Evolutionary conservation across 2,329 filamentous ascomycete genomes (phyloP).

Genomic region (Monosporascus sp.): DNA sequence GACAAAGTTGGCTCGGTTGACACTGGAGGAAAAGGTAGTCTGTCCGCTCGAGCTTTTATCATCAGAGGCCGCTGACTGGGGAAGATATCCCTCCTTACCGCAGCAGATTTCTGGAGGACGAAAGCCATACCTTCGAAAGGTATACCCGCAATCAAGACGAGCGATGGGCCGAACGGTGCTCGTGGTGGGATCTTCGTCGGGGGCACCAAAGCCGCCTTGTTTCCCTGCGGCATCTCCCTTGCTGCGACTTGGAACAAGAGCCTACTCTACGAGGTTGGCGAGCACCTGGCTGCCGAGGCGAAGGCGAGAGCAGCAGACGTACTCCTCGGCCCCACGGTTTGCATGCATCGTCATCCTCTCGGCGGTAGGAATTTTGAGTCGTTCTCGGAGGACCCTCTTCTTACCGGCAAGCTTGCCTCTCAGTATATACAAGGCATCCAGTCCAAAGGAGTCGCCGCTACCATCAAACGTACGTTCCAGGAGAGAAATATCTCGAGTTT

Average conservation of each 20-base stretch:
- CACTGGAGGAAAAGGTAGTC: slow-evolving; percentile 53
- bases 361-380: slow-evolving; percentile 86
- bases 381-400: slow-evolving; percentile 75
- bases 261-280: slow-evolving; percentile 64
- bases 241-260: slow-evolving; percentile 75
- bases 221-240: slow-evolving; percentile 74
- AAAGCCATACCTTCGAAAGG: slow-evolving; percentile 57
- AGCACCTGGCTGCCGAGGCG: slow-evolving; percentile 65
- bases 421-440: slow-evolving; percentile 71
- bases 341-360: slow-evolving; percentile 75
- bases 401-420: slow-evolving; percentile 69
- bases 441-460: slow-evolving; percentile 68
- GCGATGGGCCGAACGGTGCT: slow-evolving; percentile 66
- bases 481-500: neutral
- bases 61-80: slow-evolving; percentile 9
- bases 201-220: slow-evolving; percentile 67
- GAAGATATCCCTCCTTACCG: slow-evolving; percentile 55
- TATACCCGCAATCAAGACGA: slow-evolving; percentile 61
- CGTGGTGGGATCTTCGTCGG: slow-evolving; percentile 66
- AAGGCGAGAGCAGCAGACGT: slow-evolving; percentile 71
- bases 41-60: neutral
- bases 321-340: slow-evolving; percentile 72
- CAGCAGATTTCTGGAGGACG: slow-evolving; percentile 67
- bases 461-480: slow-evolving; percentile 62
- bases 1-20: slow-evolving; percentile 48